A percentile compares a stretch with the other conserved stretches of the same genome.
phyloP scores from a whole-genome alignment of 2,329 filamentous ascomycete species.

The Purpureocillium takamizusanense region DNA sequence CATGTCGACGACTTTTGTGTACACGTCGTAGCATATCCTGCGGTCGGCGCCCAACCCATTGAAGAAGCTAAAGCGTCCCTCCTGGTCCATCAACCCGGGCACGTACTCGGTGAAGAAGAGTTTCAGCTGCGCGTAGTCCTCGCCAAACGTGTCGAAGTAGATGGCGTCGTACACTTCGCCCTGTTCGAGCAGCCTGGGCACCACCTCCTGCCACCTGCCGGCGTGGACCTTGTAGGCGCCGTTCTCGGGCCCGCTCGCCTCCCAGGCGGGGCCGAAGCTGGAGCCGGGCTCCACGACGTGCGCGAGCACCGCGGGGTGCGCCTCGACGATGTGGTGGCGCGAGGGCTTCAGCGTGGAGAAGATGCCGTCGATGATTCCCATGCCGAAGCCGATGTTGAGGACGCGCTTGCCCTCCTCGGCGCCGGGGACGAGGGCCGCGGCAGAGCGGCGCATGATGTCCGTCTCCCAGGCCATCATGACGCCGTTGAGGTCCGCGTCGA shows the following conservation, averaged over 20 bases:
- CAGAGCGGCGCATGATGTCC: slow-evolving; percentile 73
- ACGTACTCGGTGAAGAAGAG: slow-evolving; percentile 85
- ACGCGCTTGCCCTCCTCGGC: slow-evolving; percentile 50
- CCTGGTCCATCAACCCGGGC: slow-evolving; percentile 63
- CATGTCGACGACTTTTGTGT: slow-evolving; percentile 84
- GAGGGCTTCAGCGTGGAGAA: slow-evolving; percentile 60
- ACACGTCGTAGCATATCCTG: slow-evolving; percentile 91
- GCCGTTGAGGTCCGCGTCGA: slow-evolving; percentile 69
- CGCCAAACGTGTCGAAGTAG: slow-evolving; percentile 97
- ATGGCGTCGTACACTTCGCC: slow-evolving; percentile 75
- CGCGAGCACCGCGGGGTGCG: slow-evolving; percentile 67
- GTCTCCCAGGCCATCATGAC: slow-evolving; percentile 95
- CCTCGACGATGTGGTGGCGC: slow-evolving; percentile 77
- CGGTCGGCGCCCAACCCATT: slow-evolving; percentile 89
- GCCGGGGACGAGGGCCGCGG: slow-evolving; percentile 51
- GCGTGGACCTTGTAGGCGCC: slow-evolving; percentile 64
- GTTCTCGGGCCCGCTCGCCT: slow-evolving; percentile 42
- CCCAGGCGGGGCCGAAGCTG: slow-evolving; percentile 48
- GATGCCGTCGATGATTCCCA: slow-evolving; percentile 78
- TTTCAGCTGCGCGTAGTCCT: slow-evolving; percentile 79
- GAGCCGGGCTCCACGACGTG: slow-evolving; percentile 44
- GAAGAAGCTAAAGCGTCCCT: slow-evolving; percentile 77
- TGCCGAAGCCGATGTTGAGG: slow-evolving; percentile 82
- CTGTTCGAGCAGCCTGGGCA: slow-evolving; percentile 57
- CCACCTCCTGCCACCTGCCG: slow-evolving; percentile 71